Conservation (phyloP, 305 asterid species). For the Fraxinus platypoda region DNA sequence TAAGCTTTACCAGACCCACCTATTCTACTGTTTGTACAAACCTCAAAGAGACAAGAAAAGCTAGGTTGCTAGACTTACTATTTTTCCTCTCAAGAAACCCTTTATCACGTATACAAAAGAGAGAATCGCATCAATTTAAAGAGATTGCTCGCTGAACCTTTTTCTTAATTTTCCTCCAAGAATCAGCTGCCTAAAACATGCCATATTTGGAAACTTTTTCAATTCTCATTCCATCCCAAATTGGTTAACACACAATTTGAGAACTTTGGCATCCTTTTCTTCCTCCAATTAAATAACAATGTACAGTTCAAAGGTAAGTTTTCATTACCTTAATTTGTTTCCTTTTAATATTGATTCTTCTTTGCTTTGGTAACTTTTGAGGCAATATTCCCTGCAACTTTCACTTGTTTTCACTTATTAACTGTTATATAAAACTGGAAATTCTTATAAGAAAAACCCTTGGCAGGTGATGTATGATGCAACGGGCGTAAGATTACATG, state of each 20-base stretch:
- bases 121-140: background rate
- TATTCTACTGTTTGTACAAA: too few relatives aligned
- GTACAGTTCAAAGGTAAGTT: background rate
- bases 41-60: too few relatives aligned
- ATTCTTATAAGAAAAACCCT: conserved; percentile 16
- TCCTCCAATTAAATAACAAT: background rate
- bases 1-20: too few relatives aligned
- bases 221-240: background rate
- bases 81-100: too few relatives aligned
- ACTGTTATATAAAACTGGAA: background rate
- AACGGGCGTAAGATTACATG: conserved; percentile 88
- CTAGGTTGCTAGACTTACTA: too few relatives aligned
- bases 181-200: background rate
- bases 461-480: conserved; percentile 98
- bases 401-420: background rate
- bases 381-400: background rate
- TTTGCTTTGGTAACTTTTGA: background rate
- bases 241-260: background rate
- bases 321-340: background rate
- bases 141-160: background rate
- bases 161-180: background rate
- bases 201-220: background rate
- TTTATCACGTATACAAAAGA: background rate
- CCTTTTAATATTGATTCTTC: background rate
- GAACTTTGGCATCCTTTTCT: background rate